Evolutionary conservation across 179 eudicot species (phyloP), one percentile per base, ranked within the genome.

Genomic region (Vitellaria paradoxa): DNA sequence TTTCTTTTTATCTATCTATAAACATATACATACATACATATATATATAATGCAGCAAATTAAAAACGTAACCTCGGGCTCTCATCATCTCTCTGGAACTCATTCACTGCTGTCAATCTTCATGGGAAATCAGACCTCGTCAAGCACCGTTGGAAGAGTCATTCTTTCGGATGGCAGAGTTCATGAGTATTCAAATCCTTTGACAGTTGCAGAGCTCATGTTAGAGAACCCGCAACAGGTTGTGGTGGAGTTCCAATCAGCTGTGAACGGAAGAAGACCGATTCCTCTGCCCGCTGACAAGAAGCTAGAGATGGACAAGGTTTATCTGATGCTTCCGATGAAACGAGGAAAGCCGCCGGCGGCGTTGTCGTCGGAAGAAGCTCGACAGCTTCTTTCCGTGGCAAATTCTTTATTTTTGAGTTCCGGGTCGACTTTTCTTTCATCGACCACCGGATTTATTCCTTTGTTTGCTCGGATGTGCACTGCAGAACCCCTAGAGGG

Each of bases 201-300:
- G 61, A 92, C 90, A 0, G 98, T 80, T n/a, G 98, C 98, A 0
- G 98, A 95, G 79, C 86, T 95, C 40, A 95, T 95, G 99, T 46
- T 95, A 23, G 99, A 95, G 66, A 76, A 89, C 63, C 97, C 97
- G 20, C 93, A 89, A 69, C 93, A 93, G 62, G 86, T 87, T n/a
- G 97, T 95, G 67, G 91, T 91, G 13, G 99, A 95, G 42, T 84
- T 88, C 18, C 78, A 79, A 20, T 37, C 83, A 6, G 66, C 83
- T 18, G 12, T 75, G 7, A 69, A 57, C 17, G 83, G 72, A 0
- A 80, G 74, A 45, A 85, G 66, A 74, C 88, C 87, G 0, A 63
- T 60, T 0, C 91, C 98, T 0, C 81, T 95, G 65, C 93, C 97
- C 0, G 99, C 98, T 3, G 97, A 95, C 72, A 79, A 81, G 77